Percentiles rank a stretch among this genome's conserved stretches.
Evolutionary conservation across 495 filamentous ascomycete species (phyloP).

Genomic region (Penicillium roqueforti): DNA sequence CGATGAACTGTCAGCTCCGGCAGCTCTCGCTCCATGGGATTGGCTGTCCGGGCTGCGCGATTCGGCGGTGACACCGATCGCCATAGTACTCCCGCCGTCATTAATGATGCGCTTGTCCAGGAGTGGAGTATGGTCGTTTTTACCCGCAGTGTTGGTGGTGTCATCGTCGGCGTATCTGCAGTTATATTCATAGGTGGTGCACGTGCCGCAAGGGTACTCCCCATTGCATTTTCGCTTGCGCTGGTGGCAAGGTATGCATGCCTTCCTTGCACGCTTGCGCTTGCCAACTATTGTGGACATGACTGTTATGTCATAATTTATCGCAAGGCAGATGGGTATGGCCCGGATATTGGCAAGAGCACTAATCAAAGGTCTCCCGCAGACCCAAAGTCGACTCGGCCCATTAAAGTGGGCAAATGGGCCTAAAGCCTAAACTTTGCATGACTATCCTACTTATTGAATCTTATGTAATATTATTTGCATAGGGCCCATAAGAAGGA

Average conservation of each 20-base stretch:
- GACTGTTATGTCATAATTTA: too few species aligned
- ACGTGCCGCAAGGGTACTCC: slow-evolving; percentile 27
- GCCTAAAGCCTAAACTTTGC: too few species aligned
- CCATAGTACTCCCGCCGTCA: slow-evolving; percentile 6
- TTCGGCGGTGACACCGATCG: background rate
- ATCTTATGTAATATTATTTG: too few species aligned
- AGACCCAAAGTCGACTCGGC: too few species aligned
- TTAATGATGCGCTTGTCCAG: background rate
- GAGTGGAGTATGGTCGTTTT: background rate
- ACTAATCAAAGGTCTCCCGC: too few species aligned
- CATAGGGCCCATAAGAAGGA: too few species aligned
- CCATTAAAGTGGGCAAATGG: too few species aligned
- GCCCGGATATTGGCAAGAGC: too few species aligned
- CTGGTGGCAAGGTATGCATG: slow-evolving; percentile 34
- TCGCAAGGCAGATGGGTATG: too few species aligned
- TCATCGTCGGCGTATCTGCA: slow-evolving; percentile 26
- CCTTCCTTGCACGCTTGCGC: slow-evolving; percentile 31
- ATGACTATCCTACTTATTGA: too few species aligned
- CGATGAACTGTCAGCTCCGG: slow-evolving; percentile 12
- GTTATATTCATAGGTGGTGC: slow-evolving; percentile 29
- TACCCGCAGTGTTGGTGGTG: background rate
- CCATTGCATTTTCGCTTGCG: slow-evolving; percentile 36
- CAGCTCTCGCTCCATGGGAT: slow-evolving; percentile 6
- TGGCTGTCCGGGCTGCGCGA: slow-evolving; percentile 1
- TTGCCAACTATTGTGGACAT: slow-evolving; percentile 26